Evolutionary conservation across 768 basidiomycete genomes (phyloP), one percentile per base, ranked within the genome.

Genomic region (Phanerodontia chrysosporium): DNA sequence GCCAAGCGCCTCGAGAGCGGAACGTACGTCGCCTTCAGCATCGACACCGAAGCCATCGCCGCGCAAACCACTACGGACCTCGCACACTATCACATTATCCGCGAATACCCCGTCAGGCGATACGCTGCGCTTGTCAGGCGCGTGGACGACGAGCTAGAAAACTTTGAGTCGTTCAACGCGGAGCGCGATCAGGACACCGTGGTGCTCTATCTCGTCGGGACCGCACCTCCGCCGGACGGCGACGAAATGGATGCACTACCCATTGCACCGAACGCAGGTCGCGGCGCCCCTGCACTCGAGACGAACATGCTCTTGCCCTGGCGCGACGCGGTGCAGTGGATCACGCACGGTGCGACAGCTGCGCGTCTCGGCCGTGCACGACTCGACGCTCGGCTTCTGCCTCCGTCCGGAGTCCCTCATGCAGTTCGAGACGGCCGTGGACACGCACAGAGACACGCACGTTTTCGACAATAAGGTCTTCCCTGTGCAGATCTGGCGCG

Each of bases 401-500:
- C 58, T 72, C 45, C 45, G 52, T 13, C 62, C 68, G 24, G 66
- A 67, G 51, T 64, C 67, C 16, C 61, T 67, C 29, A 51, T 27
- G n/a, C 60, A 57, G 16, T 60, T 70, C 44, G 71, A 71, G 30
- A 51, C 60, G 16, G 42, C 28, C 1, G 51, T 61, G 30, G 58
- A 44, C 14, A 18, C 21, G 12, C 63, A 66, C 25, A 52, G 52
- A n/a, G n/a, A n/a, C n/a, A n/a, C 22, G 21, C 18, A 5, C 58
- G 24, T 7, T 24, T 16, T 13, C 49, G 54, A 7, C 62, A 48
- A 25, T 58, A 64, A 49, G 32, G 48, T 28, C 59, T 65, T 9
- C 57, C 67, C 67, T 28, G 64, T 62, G 21, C 49, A 58, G 44
- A 62, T 68, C 25, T 74, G 69, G 70, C 63, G 64, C 36, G 69